Base-by-base conservation (phyloP, 1,139 yeast genomes). In the Pichia sp. region DNA sequence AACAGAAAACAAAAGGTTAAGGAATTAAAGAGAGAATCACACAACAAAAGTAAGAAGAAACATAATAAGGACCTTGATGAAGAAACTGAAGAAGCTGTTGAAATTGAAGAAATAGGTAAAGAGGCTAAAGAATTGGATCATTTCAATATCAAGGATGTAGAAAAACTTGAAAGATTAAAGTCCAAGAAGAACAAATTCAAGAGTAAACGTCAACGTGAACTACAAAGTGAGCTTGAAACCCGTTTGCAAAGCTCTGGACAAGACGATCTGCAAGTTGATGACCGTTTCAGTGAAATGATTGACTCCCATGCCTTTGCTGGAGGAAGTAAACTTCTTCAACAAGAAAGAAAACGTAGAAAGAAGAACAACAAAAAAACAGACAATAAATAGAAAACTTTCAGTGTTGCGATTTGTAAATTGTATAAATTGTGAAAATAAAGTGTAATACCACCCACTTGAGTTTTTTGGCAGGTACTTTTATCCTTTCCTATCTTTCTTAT, bases 271-370 rank as follows among this genome's bases (percentile, higher is more conserved):
- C 73, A 82, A 63, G 70, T 72, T 47, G 99, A 94, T 72, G 83
- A 85, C 26, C 85, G 99, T 69, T 94, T 94, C 72, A 74, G 76
- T 40, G 96, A 88, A 59, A 75, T 92, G 56, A 90, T 86, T 62
- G 95, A 89, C 58, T 81, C 80, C 56, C 96, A 87, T 56, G 95
- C 85, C 50, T 94, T 81, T 39, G 56, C 47, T 13, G 56, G 56
- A 22, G 56, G 56, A 24, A 48, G 54, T 43, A 43, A 83, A 65
- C 78, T 92, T 45, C 68, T 89, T 67, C 74, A 79, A 44, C 94
- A 88, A 64, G 56, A 58, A 24, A 53, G 60, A 53, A 53, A 51
- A 39, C 77, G 95, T 57, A 75, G 83, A 34, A 79, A 78, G 61
- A 59, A 59, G 49, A 56, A 57, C 49, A 44, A 16, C 23, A 35